Conservation (phyloP, 2,329 filamentous ascomycete species). For the Ramichloridium luteum region DNA sequence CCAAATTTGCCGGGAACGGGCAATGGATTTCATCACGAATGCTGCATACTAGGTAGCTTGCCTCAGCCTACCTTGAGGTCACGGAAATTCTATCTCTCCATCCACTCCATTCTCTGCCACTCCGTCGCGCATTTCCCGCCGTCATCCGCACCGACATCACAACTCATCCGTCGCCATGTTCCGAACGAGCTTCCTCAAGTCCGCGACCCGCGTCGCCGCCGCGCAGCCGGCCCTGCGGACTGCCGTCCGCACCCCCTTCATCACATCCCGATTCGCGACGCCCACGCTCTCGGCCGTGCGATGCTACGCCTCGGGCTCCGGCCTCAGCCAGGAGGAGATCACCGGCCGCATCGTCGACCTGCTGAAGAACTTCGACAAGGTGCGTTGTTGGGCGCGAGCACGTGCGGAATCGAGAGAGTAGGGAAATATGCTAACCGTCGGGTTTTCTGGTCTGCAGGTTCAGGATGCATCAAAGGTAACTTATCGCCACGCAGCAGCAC, state of each 20-base stretch:
- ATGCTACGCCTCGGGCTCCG: constrained; percentile 74
- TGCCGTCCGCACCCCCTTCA: constrained; percentile 39
- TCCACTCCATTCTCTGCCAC: too few species aligned
- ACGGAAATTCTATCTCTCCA: too few species aligned
- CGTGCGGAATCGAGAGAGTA: not conserved
- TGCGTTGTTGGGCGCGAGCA: constrained; percentile 30
- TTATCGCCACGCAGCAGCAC: constrained; percentile 2
- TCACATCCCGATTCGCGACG: constrained; percentile 47
- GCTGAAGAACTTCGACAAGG: constrained; percentile 95
- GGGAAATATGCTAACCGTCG: constrained; percentile 6
- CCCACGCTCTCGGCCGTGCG: constrained; percentile 59
- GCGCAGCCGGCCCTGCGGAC: constrained; percentile 43
- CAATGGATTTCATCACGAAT: too few species aligned
- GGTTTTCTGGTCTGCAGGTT: constrained; percentile 41
- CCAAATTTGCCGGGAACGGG: too few species aligned
- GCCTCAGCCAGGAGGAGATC: constrained; percentile 71
- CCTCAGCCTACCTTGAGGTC: too few species aligned
- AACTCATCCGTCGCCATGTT: constrained; percentile 57
- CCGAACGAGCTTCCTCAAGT: constrained; percentile 73
- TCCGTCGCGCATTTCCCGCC: too few species aligned
- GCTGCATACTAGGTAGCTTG: too few species aligned
- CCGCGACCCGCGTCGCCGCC: constrained; percentile 44
- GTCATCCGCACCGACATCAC: too few species aligned
- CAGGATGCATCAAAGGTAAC: constrained; percentile 46
- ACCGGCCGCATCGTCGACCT: constrained; percentile 86